Base-by-base conservation (phyloP, 179 eudicot species). In the Spinacia oleracea region DNA sequence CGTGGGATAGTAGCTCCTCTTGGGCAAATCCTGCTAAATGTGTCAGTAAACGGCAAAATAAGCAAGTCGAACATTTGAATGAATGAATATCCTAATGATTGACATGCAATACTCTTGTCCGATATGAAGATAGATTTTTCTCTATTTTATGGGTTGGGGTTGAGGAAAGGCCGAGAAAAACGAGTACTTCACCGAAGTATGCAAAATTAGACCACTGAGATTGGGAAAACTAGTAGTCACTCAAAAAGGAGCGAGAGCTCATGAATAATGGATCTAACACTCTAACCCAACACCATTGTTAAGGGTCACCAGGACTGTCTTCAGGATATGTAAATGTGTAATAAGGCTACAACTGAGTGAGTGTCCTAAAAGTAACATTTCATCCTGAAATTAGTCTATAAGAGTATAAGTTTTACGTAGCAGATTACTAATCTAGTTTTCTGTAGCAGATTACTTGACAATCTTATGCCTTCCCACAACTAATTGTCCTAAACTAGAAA, bases 21-120 rank as follows among this genome's bases (percentile, higher is more conserved):
- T 83, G 27, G 87, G 82, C 82, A 88, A 83, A 56, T 85, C 87
- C 80, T 88, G 79, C 77, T 84, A 45, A 58, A 66, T 46, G 16
- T 10, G 60, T 35, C 46, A 55, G 27, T 55, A n/a, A 53, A 48
- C 32, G 23, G 32, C 34, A 3, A 15, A 27, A 18, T 34, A 51
- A 50, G 20, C n/a, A n/a, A 32, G 42, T 23, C 12, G 15, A 5
- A 7, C 42, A 55, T 73, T 11, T 21, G 15, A 40, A 42, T 40
- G 42, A 9, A 10, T 72, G 42, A 31, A 72, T 2, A 16, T 5
- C 9, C 21, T 9, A 64, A n/a, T n/a, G 11, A 62, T 5, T 23
- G 43, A 25, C 32, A 69, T 69, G 48, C 32, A 11, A n/a, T 18
- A 42, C 31, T 48, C 20, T 23, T 43, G 25, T 20, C 20, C 29